phyloP scores from a whole-genome alignment of 345 rosid genomes.

The Psidium friedrichsthalianum region DNA sequence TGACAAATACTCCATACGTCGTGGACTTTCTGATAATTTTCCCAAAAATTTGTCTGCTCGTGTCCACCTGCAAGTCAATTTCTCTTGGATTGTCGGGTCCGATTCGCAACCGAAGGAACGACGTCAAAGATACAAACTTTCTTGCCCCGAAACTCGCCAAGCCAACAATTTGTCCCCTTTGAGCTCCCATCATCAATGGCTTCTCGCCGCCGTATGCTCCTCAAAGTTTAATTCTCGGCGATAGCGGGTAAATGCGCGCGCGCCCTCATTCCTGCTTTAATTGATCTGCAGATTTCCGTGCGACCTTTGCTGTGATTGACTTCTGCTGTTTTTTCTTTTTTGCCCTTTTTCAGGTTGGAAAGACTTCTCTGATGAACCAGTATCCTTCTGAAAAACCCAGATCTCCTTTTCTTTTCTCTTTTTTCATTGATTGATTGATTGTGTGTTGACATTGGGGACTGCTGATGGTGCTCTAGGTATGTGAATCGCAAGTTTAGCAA shows the following conservation, averaged over 20 bases:
- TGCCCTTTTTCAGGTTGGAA: slow-evolving; percentile 6
- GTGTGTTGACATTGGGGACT: background rate
- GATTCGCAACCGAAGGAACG: background rate
- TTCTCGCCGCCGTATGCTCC: slow-evolving; percentile 8
- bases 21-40: too few relatives aligned
- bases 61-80: background rate
- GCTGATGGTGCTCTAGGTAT: slow-evolving; percentile 8
- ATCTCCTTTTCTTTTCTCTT: background rate
- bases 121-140: background rate
- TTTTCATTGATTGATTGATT: background rate
- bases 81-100: background rate
- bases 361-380: slow-evolving; percentile 17
- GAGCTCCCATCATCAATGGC: slow-evolving; percentile 1
- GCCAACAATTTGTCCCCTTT: background rate
- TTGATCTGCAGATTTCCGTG: background rate
- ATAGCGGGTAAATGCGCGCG: slow-evolving; percentile 7
- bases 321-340: background rate
- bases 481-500: slow-evolving; percentile 39
- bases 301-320: background rate
- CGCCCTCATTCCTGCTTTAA: background rate
- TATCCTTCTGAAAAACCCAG: slow-evolving; percentile 1
- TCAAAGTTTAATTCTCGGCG: slow-evolving; percentile 10
- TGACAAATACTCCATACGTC: too few relatives aligned
- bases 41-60: background rate
- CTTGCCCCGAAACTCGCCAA: background rate